Evolutionary conservation across 2,329 filamentous ascomycete species (phyloP).

Genomic region (Curvularia sp.): DNA sequence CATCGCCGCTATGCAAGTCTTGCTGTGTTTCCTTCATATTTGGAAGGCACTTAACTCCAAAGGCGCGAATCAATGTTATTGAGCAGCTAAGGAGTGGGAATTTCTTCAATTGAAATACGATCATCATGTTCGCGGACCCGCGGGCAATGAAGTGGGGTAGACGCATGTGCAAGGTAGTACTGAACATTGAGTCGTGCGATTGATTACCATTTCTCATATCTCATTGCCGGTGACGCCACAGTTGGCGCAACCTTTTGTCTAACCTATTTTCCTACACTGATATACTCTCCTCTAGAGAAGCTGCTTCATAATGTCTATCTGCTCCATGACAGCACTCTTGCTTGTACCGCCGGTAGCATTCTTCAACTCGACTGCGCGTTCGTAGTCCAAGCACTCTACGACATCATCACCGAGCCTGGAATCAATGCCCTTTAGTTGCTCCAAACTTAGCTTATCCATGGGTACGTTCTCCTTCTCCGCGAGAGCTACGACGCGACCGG

Average conservation of each 20-base stretch:
- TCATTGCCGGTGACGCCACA: conserved; percentile 1
- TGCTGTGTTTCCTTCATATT: neutral
- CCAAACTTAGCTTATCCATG: conserved; percentile 72
- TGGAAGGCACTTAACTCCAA: neutral
- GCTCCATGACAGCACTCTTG: conserved; percentile 69
- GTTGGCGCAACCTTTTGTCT: conserved; percentile 4
- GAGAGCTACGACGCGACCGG: conserved; percentile 73
- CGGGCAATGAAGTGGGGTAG: conserved; percentile 14
- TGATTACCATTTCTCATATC: conserved; percentile 7
- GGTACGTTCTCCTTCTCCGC: conserved; percentile 70
- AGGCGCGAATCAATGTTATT: neutral
- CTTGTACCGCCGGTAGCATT: conserved; percentile 80
- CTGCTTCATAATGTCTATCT: conserved; percentile 63
- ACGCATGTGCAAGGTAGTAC: conserved; percentile 1
- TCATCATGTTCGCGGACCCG: conserved; percentile 11
- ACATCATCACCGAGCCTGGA: conserved; percentile 75
- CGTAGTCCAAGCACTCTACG: conserved; percentile 75
- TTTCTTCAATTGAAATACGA: neutral
- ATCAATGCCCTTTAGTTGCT: conserved; percentile 73
- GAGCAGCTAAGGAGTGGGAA: neutral
- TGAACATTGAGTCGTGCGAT: conserved; percentile 1
- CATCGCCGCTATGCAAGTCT: conserved; percentile 9
- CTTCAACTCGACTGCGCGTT: conserved; percentile 81
- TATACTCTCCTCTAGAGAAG: conserved; percentile 35
- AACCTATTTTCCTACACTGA: neutral